Base-by-base conservation (phyloP, 495 filamentous ascomycete genomes). In the Lasiosphaeria ovina region DNA sequence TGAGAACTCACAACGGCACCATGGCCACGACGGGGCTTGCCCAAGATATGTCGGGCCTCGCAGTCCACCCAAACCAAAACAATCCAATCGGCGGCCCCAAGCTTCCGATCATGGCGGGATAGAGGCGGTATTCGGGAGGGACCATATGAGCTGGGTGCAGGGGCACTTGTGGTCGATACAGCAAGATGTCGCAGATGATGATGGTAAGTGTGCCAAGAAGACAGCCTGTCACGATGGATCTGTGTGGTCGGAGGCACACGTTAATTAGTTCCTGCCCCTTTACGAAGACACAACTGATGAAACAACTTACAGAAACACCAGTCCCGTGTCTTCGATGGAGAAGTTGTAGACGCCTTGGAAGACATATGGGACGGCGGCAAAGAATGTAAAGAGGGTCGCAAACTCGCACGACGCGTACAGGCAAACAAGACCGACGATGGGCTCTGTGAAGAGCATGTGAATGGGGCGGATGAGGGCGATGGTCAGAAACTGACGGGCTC, bases 351-450 rank as follows among this genome's bases (percentile, higher is more conserved):
- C 70, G 3, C 61, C 60, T 49, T 71, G 45, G 61, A 84, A 87
- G 6, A 83, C 70, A 50, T 79, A 76, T 0, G 85, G 87, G 32
- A 88, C 79, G 0, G 84, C 85, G 11, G 83, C 83, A 61, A 90
- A 88, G 75, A 89, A 89, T 31, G 73, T 75, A 62, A 85, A 89
- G 3, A 90, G 77, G 1, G 86, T 81, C 6, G 79, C 79, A 59
- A 89, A 90, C 57, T 82, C 81, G 67, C 86, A 88, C 4, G 80
- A 75, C 2, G 79, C 75, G 67, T 90, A 90, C 10, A 90, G 67
- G 33, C 76, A 84, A 38, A 86, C 74, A 33, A 84, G 80, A 32
- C 74, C 67, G 44, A 89, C 87, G 57, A 89, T 88, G 4, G 87
- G 86, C 64, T 90, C 88, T 0, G 76, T 81, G 12, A 85, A 38